Percentiles rank a stretch among this genome's conserved stretches.
Evolutionary conservation across 768 basidiomycete species (phyloP).

Genomic region (Peribolospora kevripleyi): DNA sequence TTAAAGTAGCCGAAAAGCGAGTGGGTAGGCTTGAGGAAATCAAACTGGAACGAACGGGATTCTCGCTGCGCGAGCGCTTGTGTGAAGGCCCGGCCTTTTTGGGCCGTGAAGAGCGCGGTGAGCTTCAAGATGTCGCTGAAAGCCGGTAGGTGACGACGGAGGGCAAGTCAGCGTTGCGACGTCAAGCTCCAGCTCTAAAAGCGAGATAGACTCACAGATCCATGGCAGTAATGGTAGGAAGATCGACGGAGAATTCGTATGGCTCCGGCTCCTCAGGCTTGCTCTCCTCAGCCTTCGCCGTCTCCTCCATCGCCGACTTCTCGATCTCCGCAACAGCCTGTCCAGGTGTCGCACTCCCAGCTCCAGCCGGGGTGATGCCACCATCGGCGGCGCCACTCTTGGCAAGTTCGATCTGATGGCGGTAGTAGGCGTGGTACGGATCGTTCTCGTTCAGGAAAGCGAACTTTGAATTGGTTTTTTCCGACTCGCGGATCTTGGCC

Average conservation of each 20-base stretch:
- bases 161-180: neutral
- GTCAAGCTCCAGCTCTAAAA: neutral
- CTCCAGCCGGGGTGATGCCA: neutral
- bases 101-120: slow-evolving; percentile 85
- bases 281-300: slow-evolving; percentile 26
- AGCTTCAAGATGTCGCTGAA: slow-evolving; percentile 78
- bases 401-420: slow-evolving; percentile 66
- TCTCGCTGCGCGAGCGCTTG: slow-evolving; percentile 62
- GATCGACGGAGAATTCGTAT: slow-evolving; percentile 51
- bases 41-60: slow-evolving; percentile 90
- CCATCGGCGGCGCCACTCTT: slow-evolving; percentile 20
- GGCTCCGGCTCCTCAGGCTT: slow-evolving; percentile 27
- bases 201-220: slow-evolving; percentile 49
- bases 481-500: slow-evolving; percentile 87
- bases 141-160: too few species aligned
- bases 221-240: slow-evolving; percentile 64
- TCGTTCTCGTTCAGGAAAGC: slow-evolving; percentile 91
- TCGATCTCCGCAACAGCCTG: neutral
- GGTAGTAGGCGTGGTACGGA: slow-evolving; percentile 96
- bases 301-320: slow-evolving; percentile 1
- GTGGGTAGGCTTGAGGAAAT: slow-evolving; percentile 84
- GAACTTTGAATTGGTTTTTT: slow-evolving; percentile 91
- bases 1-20: slow-evolving; percentile 95
- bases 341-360: neutral
- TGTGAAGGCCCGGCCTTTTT: slow-evolving; percentile 66